Conservation (phyloP, 495 filamentous ascomycete genomes). For the Aspergillus bertholletiae region DNA sequence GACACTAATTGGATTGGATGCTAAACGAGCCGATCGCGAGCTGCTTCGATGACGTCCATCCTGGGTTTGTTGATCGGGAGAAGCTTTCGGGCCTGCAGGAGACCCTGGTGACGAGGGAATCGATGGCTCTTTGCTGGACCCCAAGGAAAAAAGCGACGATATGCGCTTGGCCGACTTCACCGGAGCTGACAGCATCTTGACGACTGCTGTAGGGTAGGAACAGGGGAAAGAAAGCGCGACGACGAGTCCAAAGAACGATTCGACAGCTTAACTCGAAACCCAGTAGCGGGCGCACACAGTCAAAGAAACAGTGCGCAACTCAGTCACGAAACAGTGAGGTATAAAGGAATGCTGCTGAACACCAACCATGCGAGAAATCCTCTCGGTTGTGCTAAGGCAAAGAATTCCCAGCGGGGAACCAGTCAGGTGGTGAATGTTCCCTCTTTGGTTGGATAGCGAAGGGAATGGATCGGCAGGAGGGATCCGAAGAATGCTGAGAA, state of each 20-base stretch:
- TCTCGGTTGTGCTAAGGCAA: slow-evolving; percentile 3
- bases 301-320: slow-evolving; percentile 6
- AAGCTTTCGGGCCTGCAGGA: slow-evolving; percentile 18
- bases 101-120: slow-evolving; percentile 25
- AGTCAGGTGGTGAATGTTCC: slow-evolving; percentile 9
- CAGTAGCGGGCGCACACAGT: neutral
- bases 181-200: slow-evolving; percentile 45
- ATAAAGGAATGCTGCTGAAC: slow-evolving; percentile 26
- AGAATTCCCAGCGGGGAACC: slow-evolving; percentile 13
- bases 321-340: slow-evolving; percentile 11
- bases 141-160: slow-evolving; percentile 45
- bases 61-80: slow-evolving; percentile 22
- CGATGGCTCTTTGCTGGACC: slow-evolving; percentile 33
- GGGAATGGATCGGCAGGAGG: slow-evolving; percentile 47
- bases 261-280: slow-evolving; percentile 1
- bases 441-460: neutral
- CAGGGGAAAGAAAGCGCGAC: slow-evolving; percentile 6
- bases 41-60: slow-evolving; percentile 28
- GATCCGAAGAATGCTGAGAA: slow-evolving; percentile 31
- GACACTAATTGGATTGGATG: slow-evolving; percentile 29
- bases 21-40: slow-evolving; percentile 36
- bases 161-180: slow-evolving; percentile 49
- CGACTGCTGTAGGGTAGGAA: slow-evolving; percentile 3
- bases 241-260: slow-evolving; percentile 6
- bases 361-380: slow-evolving; percentile 31